These are phyloP conservation scores for Trichosporon coremiiforme DNA, from an alignment of 1,284 basidiomycete species.

Conservation along the genomic window DNA sequence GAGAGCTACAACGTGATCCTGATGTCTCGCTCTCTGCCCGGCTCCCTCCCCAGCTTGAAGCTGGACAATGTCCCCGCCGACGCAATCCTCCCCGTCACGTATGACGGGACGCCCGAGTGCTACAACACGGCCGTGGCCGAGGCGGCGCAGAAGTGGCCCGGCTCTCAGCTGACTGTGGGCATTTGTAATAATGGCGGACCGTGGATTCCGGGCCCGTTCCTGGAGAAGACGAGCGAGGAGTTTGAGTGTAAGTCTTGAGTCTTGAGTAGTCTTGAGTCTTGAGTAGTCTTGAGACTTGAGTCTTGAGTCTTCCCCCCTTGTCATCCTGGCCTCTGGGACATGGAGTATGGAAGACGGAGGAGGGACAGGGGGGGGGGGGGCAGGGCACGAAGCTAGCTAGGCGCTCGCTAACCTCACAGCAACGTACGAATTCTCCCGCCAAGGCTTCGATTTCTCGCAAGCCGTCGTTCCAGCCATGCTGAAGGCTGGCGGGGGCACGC, in stretches of 20 bases:
- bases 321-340: no score
- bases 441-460: conserved; percentile 46
- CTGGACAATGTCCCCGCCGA: conserved; percentile 35
- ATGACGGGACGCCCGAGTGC: conserved; percentile 38
- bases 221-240: conserved; percentile 42
- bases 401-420: background rate
- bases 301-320: no score
- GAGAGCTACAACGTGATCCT: conserved; percentile 50
- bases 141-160: conserved; percentile 45
- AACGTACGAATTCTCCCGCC: conserved; percentile 6
- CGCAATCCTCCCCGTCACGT: conserved; percentile 37
- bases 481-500: conserved; percentile 37
- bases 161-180: conserved; percentile 45
- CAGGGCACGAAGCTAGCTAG: no score
- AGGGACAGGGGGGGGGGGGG: no score
- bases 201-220: conserved; percentile 42
- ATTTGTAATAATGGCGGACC: conserved; percentile 46
- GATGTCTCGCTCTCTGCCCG: conserved; percentile 51
- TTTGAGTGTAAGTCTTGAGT: conserved; percentile 43
- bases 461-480: conserved; percentile 44
- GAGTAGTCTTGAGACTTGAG: no score
- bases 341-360: no score
- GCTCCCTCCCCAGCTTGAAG: conserved; percentile 37
- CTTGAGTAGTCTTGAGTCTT: no score
- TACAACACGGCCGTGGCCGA: conserved; percentile 41